Conservation (phyloP, 768 basidiomycete genomes). For the Rhodosporidiobolus sp. region DNA sequence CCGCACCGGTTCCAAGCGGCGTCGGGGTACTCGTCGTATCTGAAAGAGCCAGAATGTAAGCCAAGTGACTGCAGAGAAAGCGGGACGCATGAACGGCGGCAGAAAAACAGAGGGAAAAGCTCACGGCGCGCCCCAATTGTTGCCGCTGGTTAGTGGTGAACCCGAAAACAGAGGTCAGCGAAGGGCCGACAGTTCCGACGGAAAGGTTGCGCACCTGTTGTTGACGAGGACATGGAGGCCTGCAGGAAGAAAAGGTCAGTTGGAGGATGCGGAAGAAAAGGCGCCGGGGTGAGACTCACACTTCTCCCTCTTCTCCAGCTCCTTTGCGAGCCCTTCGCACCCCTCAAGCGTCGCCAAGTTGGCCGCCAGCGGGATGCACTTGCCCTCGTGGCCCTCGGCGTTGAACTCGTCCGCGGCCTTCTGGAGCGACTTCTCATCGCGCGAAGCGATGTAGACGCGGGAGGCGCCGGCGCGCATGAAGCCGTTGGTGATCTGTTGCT, state of each 20-base stretch:
- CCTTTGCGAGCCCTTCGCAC: slow-evolving; percentile 57
- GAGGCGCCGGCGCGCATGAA: slow-evolving; percentile 64
- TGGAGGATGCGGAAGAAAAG: neutral
- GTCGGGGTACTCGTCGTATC: slow-evolving; percentile 32
- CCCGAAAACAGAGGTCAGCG: too few species aligned
- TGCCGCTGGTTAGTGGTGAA: too few species aligned
- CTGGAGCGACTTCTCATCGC: slow-evolving; percentile 57
- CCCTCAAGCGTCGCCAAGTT: slow-evolving; percentile 59
- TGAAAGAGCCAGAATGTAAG: neutral
- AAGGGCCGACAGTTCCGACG: too few species aligned
- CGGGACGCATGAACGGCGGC: neutral
- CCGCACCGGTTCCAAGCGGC: slow-evolving; percentile 22
- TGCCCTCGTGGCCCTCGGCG: slow-evolving; percentile 55
- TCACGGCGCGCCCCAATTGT: slow-evolving; percentile 54
- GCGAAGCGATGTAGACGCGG: slow-evolving; percentile 62
- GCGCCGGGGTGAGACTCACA: slow-evolving; percentile 42
- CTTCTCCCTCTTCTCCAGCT: slow-evolving; percentile 57
- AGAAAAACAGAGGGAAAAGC: neutral
- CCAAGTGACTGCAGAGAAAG: neutral
- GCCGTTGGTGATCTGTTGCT: slow-evolving; percentile 59
- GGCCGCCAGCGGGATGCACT: slow-evolving; percentile 58
- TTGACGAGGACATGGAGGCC: slow-evolving; percentile 55
- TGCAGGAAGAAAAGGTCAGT: slow-evolving; percentile 41
- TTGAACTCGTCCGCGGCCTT: slow-evolving; percentile 58
- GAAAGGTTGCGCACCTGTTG: slow-evolving; percentile 49